Conservation (phyloP, 768 basidiomycete genomes). For the Boletus patriciae region DNA sequence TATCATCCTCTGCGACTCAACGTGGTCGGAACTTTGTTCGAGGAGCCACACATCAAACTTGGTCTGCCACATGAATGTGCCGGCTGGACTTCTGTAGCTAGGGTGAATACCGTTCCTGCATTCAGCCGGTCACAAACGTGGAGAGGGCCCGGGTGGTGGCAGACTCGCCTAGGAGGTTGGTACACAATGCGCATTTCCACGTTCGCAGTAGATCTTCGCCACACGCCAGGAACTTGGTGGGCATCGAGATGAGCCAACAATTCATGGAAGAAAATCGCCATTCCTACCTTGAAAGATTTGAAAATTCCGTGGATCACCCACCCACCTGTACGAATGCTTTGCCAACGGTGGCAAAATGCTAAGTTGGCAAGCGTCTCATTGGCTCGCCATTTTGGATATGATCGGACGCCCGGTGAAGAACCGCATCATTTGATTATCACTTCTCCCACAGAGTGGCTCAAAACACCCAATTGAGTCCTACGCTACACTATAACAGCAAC, state of each 20-base stretch:
- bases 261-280: neutral
- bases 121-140: neutral
- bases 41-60: neutral
- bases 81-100: neutral
- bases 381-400: neutral
- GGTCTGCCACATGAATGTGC: slow-evolving; percentile 11
- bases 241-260: neutral
- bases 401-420: neutral
- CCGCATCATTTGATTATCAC: neutral
- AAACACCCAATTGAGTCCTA: slow-evolving; percentile 11
- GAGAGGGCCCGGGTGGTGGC: neutral
- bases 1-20: slow-evolving; percentile 2
- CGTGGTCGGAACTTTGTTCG: slow-evolving; percentile 10
- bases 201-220: neutral
- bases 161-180: neutral
- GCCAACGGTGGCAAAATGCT: slow-evolving; percentile 15
- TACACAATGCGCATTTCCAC: neutral
- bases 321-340: slow-evolving; percentile 10
- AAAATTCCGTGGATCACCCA: neutral
- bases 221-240: slow-evolving; percentile 4
- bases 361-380: slow-evolving; percentile 5
- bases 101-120: neutral
- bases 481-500: slow-evolving; percentile 31
- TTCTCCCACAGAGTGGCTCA: slow-evolving; percentile 4
- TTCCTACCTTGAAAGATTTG: neutral